A percentile compares a stretch with the other conserved stretches of the same genome.
Evolutionary conservation across 1,284 basidiomycete genomes (phyloP).

Genomic region (Agaricales sp.): DNA sequence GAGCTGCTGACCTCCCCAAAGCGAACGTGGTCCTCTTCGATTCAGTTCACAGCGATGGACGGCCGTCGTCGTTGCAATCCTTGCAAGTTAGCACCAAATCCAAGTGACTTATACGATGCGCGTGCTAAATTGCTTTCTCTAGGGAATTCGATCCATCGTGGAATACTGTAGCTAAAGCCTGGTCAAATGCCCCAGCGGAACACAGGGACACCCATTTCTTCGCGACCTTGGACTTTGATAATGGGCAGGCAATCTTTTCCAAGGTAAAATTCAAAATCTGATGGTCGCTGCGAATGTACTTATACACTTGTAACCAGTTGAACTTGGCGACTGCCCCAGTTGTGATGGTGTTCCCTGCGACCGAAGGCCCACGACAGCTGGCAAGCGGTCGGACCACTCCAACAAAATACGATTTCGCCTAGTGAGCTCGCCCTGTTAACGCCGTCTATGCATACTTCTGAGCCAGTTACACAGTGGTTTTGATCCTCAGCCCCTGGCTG

Average conservation of each 20-base stretch:
- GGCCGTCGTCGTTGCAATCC: conserved; percentile 69
- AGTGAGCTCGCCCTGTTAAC: conserved; percentile 30
- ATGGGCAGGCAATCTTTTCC: conserved; percentile 68
- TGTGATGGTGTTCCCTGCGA: conserved; percentile 68
- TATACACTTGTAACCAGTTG: conserved; percentile 19
- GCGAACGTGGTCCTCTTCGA: conserved; percentile 75
- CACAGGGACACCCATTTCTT: conserved; percentile 81
- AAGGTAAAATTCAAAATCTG: conserved; percentile 39
- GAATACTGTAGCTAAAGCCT: conserved; percentile 70
- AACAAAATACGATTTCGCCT: conserved; percentile 70
- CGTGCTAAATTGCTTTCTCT: conserved; percentile 9
- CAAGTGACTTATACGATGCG: conserved; percentile 1
- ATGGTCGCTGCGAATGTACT: not conserved
- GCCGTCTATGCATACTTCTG: conserved; percentile 1
- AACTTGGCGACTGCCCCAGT: conserved; percentile 79
- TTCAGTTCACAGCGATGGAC: conserved; percentile 82
- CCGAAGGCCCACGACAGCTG: conserved; percentile 54
- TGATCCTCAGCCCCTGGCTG: conserved; percentile 65
- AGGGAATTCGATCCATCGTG: conserved; percentile 84
- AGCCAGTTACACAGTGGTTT: conserved; percentile 53
- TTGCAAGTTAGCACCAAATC: conserved; percentile 48
- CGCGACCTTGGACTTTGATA: conserved; percentile 81
- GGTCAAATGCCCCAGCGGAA: conserved; percentile 51
- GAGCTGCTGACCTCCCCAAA: conserved; percentile 65
- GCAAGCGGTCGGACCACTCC: conserved; percentile 42